These are phyloP conservation scores for Flaveria bidentis DNA, from an alignment of 129 eudicot genomes.

Conservation along the genomic window DNA sequence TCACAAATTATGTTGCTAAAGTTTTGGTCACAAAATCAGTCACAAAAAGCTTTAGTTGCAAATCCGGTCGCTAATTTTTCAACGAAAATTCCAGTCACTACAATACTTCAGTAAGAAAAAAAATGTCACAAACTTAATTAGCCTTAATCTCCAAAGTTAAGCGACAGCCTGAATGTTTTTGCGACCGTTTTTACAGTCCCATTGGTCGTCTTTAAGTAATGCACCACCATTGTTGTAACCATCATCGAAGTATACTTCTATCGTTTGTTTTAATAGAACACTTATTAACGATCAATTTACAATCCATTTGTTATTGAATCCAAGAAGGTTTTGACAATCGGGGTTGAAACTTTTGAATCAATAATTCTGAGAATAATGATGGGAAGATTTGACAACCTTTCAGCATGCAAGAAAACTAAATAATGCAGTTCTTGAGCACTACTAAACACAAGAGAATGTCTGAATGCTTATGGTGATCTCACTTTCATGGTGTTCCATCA, in stretches of 20 bases:
- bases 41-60: too few species aligned
- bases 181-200: too few species aligned
- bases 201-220: too few species aligned
- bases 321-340: neutral
- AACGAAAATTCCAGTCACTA: too few species aligned
- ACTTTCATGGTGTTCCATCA: constrained; percentile 26
- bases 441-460: neutral
- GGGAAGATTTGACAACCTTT: constrained; percentile 13
- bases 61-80: too few species aligned
- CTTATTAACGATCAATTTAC: neutral
- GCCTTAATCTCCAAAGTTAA: too few species aligned
- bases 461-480: constrained; percentile 16
- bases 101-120: too few species aligned
- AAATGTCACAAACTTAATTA: too few species aligned
- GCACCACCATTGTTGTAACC: too few species aligned
- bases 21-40: too few species aligned
- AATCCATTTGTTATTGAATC: neutral
- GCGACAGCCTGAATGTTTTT: too few species aligned
- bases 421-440: neutral
- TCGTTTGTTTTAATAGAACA: neutral
- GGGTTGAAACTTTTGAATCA: neutral
- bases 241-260: neutral
- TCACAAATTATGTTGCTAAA: too few species aligned
- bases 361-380: neutral
- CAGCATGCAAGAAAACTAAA: neutral